A percentile compares a stretch with the other conserved stretches of the same genome.
phyloP scores from a whole-genome alignment of 768 basidiomycete species.

The Kwoniella pini region DNA sequence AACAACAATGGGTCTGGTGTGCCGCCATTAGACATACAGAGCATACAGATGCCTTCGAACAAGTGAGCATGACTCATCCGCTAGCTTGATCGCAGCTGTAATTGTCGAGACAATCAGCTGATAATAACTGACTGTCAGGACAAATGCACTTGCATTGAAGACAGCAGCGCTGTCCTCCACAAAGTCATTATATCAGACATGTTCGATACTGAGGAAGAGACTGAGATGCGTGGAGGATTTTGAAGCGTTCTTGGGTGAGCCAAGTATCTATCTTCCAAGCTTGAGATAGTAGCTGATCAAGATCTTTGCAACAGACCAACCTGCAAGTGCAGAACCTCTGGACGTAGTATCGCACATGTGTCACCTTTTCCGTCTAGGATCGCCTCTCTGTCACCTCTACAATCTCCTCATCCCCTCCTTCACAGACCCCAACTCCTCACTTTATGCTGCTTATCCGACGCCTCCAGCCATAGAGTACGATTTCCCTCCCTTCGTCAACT shows the following conservation, averaged over 20 bases:
- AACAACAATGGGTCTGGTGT: slow-evolving; percentile 21
- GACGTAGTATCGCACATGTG: slow-evolving; percentile 94
- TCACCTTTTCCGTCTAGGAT: slow-evolving; percentile 89
- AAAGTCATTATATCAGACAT: slow-evolving; percentile 49
- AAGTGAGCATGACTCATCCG: slow-evolving; percentile 31
- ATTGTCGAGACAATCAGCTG: background rate
- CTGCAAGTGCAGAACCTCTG: slow-evolving; percentile 38
- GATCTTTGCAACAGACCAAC: slow-evolving; percentile 35
- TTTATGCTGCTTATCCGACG: slow-evolving; percentile 26
- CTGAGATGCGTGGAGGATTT: slow-evolving; percentile 49
- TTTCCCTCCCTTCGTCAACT: slow-evolving; percentile 42
- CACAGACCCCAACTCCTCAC: slow-evolving; percentile 26
- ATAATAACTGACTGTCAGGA: slow-evolving; percentile 22
- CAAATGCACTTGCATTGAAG: slow-evolving; percentile 52
- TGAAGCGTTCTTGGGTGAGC: slow-evolving; percentile 47
- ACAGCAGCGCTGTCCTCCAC: slow-evolving; percentile 51
- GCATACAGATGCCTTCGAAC: slow-evolving; percentile 49
- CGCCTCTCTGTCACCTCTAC: slow-evolving; percentile 92
- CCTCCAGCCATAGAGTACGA: slow-evolving; percentile 42
- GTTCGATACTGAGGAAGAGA: slow-evolving; percentile 40
- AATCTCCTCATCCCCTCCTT: slow-evolving; percentile 68
- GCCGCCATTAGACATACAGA: slow-evolving; percentile 43
- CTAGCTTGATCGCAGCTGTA: background rate
- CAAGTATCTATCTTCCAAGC: background rate
- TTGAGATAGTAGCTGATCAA: background rate